Evolutionary conservation across 2,329 filamentous ascomycete genomes (phyloP).

Genomic region (Penicillium sp.): DNA sequence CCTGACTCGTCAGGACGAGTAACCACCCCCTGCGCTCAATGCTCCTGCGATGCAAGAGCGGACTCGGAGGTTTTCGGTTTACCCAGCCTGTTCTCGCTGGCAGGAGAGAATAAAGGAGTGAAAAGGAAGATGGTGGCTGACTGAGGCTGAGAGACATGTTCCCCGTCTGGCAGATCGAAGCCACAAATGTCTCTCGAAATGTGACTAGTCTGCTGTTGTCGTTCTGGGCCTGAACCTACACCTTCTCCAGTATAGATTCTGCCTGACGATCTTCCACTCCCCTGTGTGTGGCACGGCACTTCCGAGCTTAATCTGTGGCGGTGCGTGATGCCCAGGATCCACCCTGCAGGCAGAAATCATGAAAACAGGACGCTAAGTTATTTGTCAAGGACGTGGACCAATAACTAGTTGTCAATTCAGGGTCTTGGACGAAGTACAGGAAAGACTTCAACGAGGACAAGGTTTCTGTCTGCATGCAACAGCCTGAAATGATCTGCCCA

Average conservation of each 20-base stretch:
- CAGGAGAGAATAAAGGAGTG: not conserved
- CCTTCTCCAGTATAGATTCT: not conserved
- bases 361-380: slow-evolving; percentile 7
- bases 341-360: slow-evolving; percentile 10
- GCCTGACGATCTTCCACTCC: slow-evolving; percentile 3
- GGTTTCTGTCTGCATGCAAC: slow-evolving; percentile 9
- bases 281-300: slow-evolving; percentile 26
- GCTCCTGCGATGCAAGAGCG: slow-evolving; percentile 4
- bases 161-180: not conserved
- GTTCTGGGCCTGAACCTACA: not conserved
- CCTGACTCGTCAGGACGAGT: slow-evolving; percentile 17
- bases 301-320: slow-evolving; percentile 28
- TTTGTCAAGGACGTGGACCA: slow-evolving; percentile 22
- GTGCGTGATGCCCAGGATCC: slow-evolving; percentile 23
- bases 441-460: not conserved
- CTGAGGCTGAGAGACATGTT: slow-evolving; percentile 20
- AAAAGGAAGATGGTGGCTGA: slow-evolving; percentile 4
- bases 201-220: slow-evolving; percentile 25
- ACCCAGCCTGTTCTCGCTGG: not conserved
- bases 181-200: slow-evolving; percentile 12
- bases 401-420: too few species aligned
- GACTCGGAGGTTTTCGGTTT: slow-evolving; percentile 29
- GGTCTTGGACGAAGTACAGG: too few species aligned
- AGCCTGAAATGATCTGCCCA: slow-evolving; percentile 14
- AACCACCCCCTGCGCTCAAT: not conserved